phyloP scores from a whole-genome alignment of 352 stramenopile genomes.

The Phytophthora melonis region DNA sequence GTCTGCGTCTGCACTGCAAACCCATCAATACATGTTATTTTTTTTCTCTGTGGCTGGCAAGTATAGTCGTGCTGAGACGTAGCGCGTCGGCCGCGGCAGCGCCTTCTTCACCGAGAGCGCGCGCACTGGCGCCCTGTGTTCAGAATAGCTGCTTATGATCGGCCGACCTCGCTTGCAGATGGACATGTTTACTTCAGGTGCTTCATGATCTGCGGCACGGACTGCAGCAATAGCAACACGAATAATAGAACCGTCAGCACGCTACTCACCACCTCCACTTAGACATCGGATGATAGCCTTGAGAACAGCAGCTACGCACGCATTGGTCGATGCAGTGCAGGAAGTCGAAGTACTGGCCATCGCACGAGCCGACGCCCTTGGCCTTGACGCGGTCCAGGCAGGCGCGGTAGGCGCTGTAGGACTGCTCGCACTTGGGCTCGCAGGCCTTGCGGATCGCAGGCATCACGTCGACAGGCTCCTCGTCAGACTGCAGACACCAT shows the following conservation, averaged over 20 bases:
- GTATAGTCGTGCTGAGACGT: constrained; percentile 18
- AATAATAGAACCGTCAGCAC: constrained; percentile 13
- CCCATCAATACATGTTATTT: constrained; percentile 46
- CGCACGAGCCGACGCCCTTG: constrained; percentile 93
- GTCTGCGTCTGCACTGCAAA: constrained; percentile 40
- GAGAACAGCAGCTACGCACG: constrained; percentile 74
- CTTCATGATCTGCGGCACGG: constrained; percentile 95
- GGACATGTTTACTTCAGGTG: constrained; percentile 89
- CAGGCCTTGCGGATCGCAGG: constrained; percentile 93
- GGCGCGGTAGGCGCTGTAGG: constrained; percentile 91
- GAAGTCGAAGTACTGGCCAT: constrained; percentile 96
- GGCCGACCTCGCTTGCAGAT: constrained; percentile 15
- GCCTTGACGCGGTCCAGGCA: constrained; percentile 92
- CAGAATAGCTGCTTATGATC: background rate
- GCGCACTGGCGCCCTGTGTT: constrained; percentile 15
- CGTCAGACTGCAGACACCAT: constrained; percentile 53
- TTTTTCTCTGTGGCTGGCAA: constrained; percentile 25
- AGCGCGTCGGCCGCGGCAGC: background rate
- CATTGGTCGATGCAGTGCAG: constrained; percentile 97
- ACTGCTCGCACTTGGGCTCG: constrained; percentile 90
- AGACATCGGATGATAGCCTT: background rate
- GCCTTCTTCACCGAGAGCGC: background rate
- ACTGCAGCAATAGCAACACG: constrained; percentile 45
- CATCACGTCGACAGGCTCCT: constrained; percentile 95
- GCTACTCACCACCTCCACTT: background rate